Conservation (phyloP, 1,139 yeast species). For the Meyerozyma smithsonii region DNA sequence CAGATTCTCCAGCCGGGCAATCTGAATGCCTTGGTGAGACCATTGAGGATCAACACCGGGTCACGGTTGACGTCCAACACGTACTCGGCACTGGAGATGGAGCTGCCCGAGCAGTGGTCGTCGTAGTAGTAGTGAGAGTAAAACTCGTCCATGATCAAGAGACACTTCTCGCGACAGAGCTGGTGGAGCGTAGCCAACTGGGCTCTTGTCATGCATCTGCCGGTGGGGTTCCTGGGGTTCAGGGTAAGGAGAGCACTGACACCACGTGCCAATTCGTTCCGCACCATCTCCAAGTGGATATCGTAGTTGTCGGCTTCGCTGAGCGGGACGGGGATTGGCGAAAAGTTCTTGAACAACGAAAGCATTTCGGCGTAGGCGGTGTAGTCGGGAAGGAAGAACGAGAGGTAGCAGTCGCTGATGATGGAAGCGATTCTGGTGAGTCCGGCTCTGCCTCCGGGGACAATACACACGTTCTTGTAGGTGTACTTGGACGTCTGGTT, state of each 20-base stretch:
- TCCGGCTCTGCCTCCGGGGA: conserved; percentile 71
- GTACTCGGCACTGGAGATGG: conserved; percentile 51
- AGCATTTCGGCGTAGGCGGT: conserved; percentile 74
- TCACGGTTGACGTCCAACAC: conserved; percentile 57
- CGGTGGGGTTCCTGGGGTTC: conserved; percentile 67
- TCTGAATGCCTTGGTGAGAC: conserved; percentile 61
- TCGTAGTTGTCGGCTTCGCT: conserved; percentile 58
- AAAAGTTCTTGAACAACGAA: conserved; percentile 60
- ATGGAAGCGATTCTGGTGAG: conserved; percentile 64
- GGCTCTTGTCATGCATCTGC: conserved; percentile 49
- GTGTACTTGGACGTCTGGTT: conserved; percentile 52
- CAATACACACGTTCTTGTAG: conserved; percentile 62
- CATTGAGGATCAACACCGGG: conserved; percentile 61
- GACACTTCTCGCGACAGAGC: conserved; percentile 53
- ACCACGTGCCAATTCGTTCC: conserved; percentile 55
- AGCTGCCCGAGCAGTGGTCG: conserved; percentile 53
- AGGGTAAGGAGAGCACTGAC: conserved; percentile 60
- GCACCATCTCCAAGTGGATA: conserved; percentile 52
- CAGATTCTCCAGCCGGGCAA: conserved; percentile 70
- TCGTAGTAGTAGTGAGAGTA: conserved; percentile 62
- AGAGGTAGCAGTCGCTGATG: conserved; percentile 55
- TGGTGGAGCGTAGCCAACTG: conserved; percentile 52
- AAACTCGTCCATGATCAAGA: conserved; percentile 65
- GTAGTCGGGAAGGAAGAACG: conserved; percentile 64
- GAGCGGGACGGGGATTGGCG: conserved; percentile 65